Evolutionary conservation across 371 early-diverging fungal species (phyloP).

Genomic region (Choanephora cucurbitarum): DNA sequence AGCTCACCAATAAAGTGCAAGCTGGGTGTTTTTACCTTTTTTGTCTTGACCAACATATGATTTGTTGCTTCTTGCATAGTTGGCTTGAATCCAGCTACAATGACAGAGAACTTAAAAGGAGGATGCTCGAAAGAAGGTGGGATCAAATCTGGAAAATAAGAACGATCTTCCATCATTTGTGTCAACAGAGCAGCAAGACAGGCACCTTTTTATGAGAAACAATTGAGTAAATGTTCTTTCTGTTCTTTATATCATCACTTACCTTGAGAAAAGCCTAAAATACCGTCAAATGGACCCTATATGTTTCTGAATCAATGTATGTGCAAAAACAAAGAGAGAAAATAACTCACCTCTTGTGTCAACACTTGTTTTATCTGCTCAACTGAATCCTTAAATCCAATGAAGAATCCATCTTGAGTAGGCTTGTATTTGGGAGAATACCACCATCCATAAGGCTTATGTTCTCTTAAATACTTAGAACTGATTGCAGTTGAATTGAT

Average conservation of each 20-base stretch:
- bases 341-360: conserved; percentile 39
- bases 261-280: conserved; percentile 72
- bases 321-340: no score
- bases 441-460: conserved; percentile 57
- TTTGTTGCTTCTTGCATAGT: conserved; percentile 27
- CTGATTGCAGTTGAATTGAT: no score
- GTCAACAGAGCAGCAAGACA: conserved; percentile 60
- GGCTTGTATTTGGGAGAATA: conserved; percentile 34
- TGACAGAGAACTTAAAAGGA: conserved; percentile 55
- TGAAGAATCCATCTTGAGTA: conserved; percentile 35
- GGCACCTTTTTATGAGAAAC: conserved; percentile 25
- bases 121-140: conserved; percentile 28
- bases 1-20: conserved; percentile 63
- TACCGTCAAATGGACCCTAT: conserved; percentile 67
- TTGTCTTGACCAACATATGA: conserved; percentile 7
- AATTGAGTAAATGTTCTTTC: not conserved
- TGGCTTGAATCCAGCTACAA: conserved; percentile 60
- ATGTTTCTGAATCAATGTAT: not conserved
- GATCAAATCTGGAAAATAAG: conserved; percentile 21
- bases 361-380: conserved; percentile 39
- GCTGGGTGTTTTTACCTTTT: conserved; percentile 47
- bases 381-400: conserved; percentile 58
- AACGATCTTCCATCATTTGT: conserved; percentile 34
- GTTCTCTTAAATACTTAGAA: conserved; percentile 34
- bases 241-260: not conserved